Percentiles rank a stretch among this genome's conserved stretches.
phyloP scores from a whole-genome alignment of 2,329 filamentous ascomycete genomes.

The Leptographium lundbergii region DNA sequence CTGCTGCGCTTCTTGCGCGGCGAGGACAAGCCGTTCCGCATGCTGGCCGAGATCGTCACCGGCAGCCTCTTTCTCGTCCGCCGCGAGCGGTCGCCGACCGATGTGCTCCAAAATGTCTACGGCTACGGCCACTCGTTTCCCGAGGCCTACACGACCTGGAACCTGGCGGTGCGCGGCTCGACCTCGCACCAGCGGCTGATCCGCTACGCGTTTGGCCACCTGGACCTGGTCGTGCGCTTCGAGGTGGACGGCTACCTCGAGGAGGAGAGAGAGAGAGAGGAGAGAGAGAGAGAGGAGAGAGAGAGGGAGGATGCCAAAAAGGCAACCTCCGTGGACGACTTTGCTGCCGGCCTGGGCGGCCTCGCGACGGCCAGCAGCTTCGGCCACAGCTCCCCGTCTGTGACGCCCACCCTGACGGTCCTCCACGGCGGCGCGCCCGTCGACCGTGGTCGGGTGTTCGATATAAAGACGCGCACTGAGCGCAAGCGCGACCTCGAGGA shows the following conservation, averaged over 20 bases:
- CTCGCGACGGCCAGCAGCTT: neutral
- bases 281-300: neutral
- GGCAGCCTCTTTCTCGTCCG: conserved; percentile 50
- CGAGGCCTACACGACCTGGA: conserved; percentile 54
- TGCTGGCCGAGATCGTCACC: conserved; percentile 41
- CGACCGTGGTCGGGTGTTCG: conserved; percentile 24
- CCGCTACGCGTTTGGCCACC: conserved; percentile 40
- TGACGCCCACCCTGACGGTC: conserved; percentile 3
- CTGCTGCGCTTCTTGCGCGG: conserved; percentile 42
- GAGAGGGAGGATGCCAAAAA: neutral
- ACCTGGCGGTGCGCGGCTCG: conserved; percentile 38
- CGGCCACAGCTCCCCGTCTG: neutral
- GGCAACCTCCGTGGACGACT: neutral
- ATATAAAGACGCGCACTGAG: conserved; percentile 30
- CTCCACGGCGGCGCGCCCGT: conserved; percentile 15
- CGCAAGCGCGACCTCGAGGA: conserved; percentile 14
- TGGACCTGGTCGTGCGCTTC: conserved; percentile 40
- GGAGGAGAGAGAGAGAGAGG: neutral
- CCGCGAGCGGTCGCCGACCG: conserved; percentile 45
- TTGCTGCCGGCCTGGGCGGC: neutral
- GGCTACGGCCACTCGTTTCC: conserved; percentile 58
- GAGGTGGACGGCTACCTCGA: conserved; percentile 44
- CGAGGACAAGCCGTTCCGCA: conserved; percentile 37
- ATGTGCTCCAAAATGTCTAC: conserved; percentile 38
- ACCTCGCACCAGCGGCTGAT: conserved; percentile 50